Base-by-base conservation (phyloP, 495 filamentous ascomycete genomes). In the Hapsidospora chrysogenum region DNA sequence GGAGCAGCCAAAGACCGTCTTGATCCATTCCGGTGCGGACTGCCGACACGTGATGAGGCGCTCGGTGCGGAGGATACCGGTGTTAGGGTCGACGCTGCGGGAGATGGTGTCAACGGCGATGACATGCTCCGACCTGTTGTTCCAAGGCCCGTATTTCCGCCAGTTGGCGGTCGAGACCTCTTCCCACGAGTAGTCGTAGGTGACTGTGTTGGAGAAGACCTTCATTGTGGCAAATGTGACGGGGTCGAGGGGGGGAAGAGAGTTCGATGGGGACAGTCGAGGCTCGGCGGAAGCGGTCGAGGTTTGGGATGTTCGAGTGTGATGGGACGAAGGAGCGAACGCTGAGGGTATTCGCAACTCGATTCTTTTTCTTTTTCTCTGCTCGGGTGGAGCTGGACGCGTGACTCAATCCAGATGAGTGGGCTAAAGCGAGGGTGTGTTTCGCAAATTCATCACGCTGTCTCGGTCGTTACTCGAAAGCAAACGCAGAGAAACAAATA, bases 111-210 rank as follows among this genome's bases (percentile, higher is more conserved):
- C 89, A 40, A 96, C 92, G 43, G 81, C 85, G 36, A 92, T 68
- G 31, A 97, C 89, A 54, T 97, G 89, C 18, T 81, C 80, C 1
- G 78, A 81, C 56, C 92, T 85, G 44, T 94, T 74, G 60, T 97
- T 97, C 89, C 89, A 95, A 21, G 86, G 85, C 54, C 82, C 92
- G 63, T 97, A 97, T 58, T 97, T 97, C 33, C 76, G 76, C 89
- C 89, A 97, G 68, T 96, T 97, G 45, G 80, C 84, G n/a, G 84
- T 83, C n/a, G 85, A 92, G 22, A 96, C 92, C 56, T 95, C 92
- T 45, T 86, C 79, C 87, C 89, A 97, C 17, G 85, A 85, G 65
- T 97, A 97, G 56, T 94, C 70, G 61, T 95, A 96, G 15, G 80
- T 84, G 56, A 79, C 84, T 20, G 60, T 60, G 40, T 80, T 83